Percentiles rank a stretch among this genome's conserved stretches.
Conservation (phyloP, 1,284 basidiomycete genomes). For the Cutaneotrichosporon sp. region DNA sequence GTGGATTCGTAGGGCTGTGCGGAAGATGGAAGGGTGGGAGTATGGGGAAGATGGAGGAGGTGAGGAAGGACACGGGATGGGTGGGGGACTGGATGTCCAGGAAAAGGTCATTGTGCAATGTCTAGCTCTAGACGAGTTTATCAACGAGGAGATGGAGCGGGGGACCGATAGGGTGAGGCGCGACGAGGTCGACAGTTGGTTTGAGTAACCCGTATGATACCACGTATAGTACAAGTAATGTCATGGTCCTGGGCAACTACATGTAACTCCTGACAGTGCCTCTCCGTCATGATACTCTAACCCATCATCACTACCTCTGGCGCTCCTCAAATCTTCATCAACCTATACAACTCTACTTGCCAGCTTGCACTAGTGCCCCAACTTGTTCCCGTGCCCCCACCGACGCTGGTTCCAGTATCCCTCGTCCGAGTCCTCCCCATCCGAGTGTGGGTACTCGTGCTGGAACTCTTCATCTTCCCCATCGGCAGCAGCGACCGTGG, state of each 20-base stretch:
- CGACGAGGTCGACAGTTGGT: neutral
- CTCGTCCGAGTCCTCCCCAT: constrained; percentile 25
- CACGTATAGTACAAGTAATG: too few species aligned
- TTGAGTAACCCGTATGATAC: neutral
- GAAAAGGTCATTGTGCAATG: neutral
- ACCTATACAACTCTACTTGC: neutral
- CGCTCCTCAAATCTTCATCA: neutral
- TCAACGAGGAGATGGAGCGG: neutral
- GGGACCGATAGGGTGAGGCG: neutral
- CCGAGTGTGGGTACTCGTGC: constrained; percentile 15
- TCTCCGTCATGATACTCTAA: too few species aligned
- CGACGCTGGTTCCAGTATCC: constrained; percentile 18
- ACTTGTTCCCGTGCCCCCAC: constrained; percentile 23
- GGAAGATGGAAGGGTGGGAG: neutral
- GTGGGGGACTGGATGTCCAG: too few species aligned
- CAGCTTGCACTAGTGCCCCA: constrained; percentile 14
- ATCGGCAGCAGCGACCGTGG: neutral
- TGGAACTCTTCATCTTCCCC: neutral
- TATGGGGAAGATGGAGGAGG: too few species aligned
- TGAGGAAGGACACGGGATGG: too few species aligned
- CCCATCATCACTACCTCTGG: too few species aligned
- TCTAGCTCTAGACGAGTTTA: neutral
- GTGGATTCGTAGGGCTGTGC: neutral
- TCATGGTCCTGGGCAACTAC: too few species aligned
- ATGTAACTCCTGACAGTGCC: too few species aligned